Base-by-base conservation (phyloP, 2,329 filamentous ascomycete species). In the Hyphodiscus sp. region DNA sequence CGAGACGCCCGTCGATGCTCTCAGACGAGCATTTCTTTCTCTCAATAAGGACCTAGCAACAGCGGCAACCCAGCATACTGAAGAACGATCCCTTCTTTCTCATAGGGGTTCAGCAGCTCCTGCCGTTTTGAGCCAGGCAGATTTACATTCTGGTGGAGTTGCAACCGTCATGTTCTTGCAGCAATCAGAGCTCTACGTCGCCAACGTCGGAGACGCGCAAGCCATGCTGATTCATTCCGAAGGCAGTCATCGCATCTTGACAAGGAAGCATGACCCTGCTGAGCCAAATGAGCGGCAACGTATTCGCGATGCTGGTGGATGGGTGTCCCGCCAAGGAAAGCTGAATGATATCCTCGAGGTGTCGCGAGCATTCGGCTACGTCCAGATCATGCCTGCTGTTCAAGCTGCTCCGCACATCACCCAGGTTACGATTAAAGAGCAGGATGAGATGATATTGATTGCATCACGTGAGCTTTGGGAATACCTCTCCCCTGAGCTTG, bases 391-490 rank as follows among this genome's bases (percentile, higher is more conserved):
- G 76, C 94, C 94, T 2, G 86, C 91, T 7, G 87, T 99, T 30
- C 91, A 96, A 69, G 92, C 95, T 15, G 89, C 91, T 11, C 94
- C 94, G 1, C 80, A 95, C 65, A 85, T 96, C 48, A 80, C 81
- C 61, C 86, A 91, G 58, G 77, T 91, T 57, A 87, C 83, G 1
- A 79, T 97, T 51, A 85, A 84, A 47, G 90, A 96, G 59, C 85
- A 90, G 54, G 92, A 99, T 67, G 94, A 99, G 70, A 92, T 95
- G 73, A 87, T 99, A 50, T 74, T 99, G 49, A 78, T 99, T 55
- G 94, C 91, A 2, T 96, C 91, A 7, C 85, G 84, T 59, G 92
- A 99, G 67, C 80, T 99, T 10, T 99, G 94, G 94, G 91, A 97
- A 60, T 96, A 91, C 68, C 78, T 99, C 11, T 87, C 87, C 0